These are phyloP conservation scores for Pseudogymnoascus destructans DNA, from an alignment of 2,329 filamentous ascomycete genomes.

Conservation along the genomic window DNA sequence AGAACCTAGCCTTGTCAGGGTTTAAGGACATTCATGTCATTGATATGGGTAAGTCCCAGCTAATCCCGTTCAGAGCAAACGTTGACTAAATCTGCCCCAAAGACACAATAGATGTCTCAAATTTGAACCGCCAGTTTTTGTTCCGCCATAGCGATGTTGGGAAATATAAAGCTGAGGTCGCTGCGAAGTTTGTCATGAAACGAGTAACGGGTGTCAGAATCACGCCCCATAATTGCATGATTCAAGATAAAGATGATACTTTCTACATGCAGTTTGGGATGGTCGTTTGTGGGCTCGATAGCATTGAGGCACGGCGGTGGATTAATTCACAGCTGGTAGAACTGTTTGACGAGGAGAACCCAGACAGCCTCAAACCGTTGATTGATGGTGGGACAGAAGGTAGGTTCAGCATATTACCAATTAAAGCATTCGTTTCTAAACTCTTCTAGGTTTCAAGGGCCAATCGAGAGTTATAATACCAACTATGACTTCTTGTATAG, in stretches of 20 bases:
- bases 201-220: constrained; percentile 85
- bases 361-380: constrained; percentile 79
- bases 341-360: constrained; percentile 73
- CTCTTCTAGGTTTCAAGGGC: constrained; percentile 71
- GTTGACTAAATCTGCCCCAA: constrained; percentile 12
- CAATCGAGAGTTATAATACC: constrained; percentile 88
- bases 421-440: constrained; percentile 1
- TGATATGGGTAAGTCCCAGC: constrained; percentile 66
- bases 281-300: constrained; percentile 88
- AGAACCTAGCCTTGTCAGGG: constrained; percentile 86
- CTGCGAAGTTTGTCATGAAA: constrained; percentile 79
- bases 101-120: constrained; percentile 98
- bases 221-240: constrained; percentile 84
- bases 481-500: constrained; percentile 87
- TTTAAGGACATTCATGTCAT: constrained; percentile 98
- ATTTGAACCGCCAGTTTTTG: constrained; percentile 93
- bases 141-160: constrained; percentile 88
- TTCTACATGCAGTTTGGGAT: constrained; percentile 98
- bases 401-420: constrained; percentile 21
- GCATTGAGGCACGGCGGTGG: constrained; percentile 94
- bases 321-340: constrained; percentile 89
- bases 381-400: constrained; percentile 95
- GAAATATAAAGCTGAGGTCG: constrained; percentile 84
- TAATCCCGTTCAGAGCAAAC: background rate
- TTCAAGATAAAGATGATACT: constrained; percentile 90